Evolutionary conservation across 177 flowering plant genomes (phyloP).

Genomic region (Telopea speciosissima): DNA sequence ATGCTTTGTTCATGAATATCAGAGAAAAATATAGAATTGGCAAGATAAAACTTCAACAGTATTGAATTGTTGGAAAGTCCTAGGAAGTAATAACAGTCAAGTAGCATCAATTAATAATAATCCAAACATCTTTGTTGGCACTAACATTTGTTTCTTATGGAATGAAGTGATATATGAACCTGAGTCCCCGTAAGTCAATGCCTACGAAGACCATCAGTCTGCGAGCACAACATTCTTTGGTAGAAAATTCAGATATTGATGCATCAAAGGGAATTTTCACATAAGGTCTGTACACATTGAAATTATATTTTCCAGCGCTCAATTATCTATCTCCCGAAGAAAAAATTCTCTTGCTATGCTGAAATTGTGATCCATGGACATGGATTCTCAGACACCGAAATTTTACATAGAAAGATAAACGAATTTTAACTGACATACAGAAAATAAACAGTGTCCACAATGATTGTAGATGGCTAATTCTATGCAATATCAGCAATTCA

Average conservation of each 20-base stretch:
- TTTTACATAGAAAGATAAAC: too few species aligned
- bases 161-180: not conserved
- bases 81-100: not conserved
- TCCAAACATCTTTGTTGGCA: not conserved
- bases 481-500: too few species aligned
- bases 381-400: too few species aligned
- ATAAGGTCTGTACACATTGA: not conserved
- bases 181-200: not conserved
- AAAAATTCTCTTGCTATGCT: too few species aligned
- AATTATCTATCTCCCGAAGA: too few species aligned
- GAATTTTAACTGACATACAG: too few species aligned
- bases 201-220: not conserved
- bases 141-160: not conserved
- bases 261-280: not conserved
- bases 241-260: not conserved
- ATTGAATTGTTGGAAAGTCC: too few species aligned
- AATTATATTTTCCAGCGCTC: too few species aligned
- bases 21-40: not conserved
- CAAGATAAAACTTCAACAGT: not conserved
- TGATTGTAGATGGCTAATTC: too few species aligned
- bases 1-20: not conserved
- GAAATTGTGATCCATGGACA: too few species aligned
- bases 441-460: too few species aligned
- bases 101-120: not conserved
- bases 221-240: not conserved